phyloP scores from a whole-genome alignment of 2,329 filamentous ascomycete genomes.

The Venturia oleaginea region DNA sequence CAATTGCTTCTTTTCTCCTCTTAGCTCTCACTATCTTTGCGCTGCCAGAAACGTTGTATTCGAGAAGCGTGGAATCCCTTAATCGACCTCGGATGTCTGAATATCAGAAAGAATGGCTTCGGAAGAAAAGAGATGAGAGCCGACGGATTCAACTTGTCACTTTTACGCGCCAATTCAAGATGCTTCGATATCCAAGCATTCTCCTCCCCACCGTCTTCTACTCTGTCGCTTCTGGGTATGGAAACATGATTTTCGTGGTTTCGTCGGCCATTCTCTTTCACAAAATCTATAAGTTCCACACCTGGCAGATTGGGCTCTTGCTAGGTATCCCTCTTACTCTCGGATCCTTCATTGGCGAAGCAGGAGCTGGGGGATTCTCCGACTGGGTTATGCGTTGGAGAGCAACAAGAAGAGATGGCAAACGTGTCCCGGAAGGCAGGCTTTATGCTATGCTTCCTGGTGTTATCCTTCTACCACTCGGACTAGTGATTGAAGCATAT shows the following conservation, averaged over 20 bases:
- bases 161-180: constrained; percentile 12
- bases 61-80: neutral
- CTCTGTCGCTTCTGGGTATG: constrained; percentile 15
- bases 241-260: constrained; percentile 15
- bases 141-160: constrained; percentile 1
- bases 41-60: constrained; percentile 15
- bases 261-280: constrained; percentile 13
- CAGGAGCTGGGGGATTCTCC: constrained; percentile 14
- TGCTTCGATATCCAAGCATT: constrained; percentile 15
- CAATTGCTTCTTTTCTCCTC: constrained; percentile 4
- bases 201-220: constrained; percentile 14
- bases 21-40: neutral
- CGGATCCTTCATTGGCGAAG: constrained; percentile 15
- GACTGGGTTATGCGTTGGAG: constrained; percentile 14
- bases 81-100: neutral
- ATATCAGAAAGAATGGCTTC: constrained; percentile 8
- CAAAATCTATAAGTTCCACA: constrained; percentile 12
- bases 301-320: constrained; percentile 15
- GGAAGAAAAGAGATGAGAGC: neutral
- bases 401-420: constrained; percentile 12
- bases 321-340: constrained; percentile 15
- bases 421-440: constrained; percentile 24
- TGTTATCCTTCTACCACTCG: constrained; percentile 19
- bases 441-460: constrained; percentile 25
- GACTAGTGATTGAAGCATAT: constrained; percentile 25